Evolutionary conservation across 768 basidiomycete genomes (phyloP).

Genomic region (Trametes coccinea): DNA sequence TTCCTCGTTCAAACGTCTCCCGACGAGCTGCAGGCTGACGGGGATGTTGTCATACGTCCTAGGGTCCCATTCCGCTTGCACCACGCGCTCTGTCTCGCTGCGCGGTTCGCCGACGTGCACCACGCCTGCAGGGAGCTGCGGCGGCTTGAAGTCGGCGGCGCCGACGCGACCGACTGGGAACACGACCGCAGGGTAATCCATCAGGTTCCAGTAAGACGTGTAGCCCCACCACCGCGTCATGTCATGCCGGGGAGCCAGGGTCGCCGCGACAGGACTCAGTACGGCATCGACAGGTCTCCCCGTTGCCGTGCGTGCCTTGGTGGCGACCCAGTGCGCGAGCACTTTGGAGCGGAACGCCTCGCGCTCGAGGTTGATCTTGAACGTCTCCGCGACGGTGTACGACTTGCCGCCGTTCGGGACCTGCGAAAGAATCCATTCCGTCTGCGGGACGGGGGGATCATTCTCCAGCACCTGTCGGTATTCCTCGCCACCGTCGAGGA

Average conservation of each 20-base stretch:
- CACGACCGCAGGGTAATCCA: constrained; percentile 48
- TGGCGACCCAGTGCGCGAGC: constrained; percentile 48
- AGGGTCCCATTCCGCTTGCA: constrained; percentile 44
- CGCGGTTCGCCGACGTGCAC: constrained; percentile 28
- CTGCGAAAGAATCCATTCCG: constrained; percentile 45
- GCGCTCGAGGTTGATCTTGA: constrained; percentile 45
- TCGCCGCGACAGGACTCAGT: constrained; percentile 47
- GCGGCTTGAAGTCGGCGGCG: constrained; percentile 27
- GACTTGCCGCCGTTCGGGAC: constrained; percentile 38
- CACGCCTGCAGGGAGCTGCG: constrained; percentile 12
- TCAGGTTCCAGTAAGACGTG: constrained; percentile 53
- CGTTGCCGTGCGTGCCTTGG: constrained; percentile 36
- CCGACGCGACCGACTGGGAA: constrained; percentile 46
- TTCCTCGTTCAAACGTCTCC: constrained; percentile 52
- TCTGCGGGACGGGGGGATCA: constrained; percentile 44
- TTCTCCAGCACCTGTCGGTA: constrained; percentile 40
- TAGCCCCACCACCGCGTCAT: constrained; percentile 52
- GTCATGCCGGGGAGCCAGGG: constrained; percentile 49
- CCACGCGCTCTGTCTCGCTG: constrained; percentile 38
- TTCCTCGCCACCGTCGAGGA: constrained; percentile 50
- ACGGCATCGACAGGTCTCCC: constrained; percentile 50
- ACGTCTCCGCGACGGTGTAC: constrained; percentile 44
- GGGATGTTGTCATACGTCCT: constrained; percentile 45
- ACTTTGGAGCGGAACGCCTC: constrained; percentile 43
- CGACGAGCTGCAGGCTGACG: constrained; percentile 50